Percentiles rank a stretch among this genome's conserved stretches.
Evolutionary conservation across 306 rosid species (phyloP).

Genomic region (Luffa aegyptiaca): DNA sequence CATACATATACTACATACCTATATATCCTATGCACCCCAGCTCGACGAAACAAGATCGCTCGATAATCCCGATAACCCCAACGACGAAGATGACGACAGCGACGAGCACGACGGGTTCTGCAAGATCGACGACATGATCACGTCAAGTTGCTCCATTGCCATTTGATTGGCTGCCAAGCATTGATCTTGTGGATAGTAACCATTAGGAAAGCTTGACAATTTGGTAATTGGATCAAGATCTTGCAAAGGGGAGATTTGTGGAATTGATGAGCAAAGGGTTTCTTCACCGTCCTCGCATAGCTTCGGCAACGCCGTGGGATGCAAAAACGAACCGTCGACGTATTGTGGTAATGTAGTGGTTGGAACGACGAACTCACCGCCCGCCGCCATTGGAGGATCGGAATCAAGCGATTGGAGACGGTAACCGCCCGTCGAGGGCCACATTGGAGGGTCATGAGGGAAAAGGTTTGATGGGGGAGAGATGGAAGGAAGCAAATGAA

Average conservation of each 20-base stretch:
- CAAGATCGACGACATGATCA: constrained; percentile 34
- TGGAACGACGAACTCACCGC: constrained; percentile 8
- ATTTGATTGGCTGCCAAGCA: constrained; percentile 25
- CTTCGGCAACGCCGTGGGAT: constrained; percentile 32
- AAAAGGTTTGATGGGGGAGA: constrained; percentile 24
- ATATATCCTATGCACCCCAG: constrained; percentile 1
- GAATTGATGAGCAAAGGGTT: constrained; percentile 21
- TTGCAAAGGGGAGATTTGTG: constrained; percentile 28
- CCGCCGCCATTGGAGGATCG: background rate
- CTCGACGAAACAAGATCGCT: constrained; percentile 9
- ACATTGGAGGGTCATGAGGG: background rate
- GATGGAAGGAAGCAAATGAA: constrained; percentile 24
- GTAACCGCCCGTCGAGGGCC: background rate
- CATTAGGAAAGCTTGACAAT: constrained; percentile 15
- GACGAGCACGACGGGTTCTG: background rate
- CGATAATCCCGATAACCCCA: constrained; percentile 11
- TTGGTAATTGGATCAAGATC: constrained; percentile 29
- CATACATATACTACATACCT: background rate
- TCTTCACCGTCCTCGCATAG: constrained; percentile 29
- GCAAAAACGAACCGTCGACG: background rate
- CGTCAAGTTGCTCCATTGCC: constrained; percentile 46
- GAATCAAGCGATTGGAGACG: background rate
- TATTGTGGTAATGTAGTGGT: background rate
- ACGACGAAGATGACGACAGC: constrained; percentile 7
- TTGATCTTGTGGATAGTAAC: constrained; percentile 23